A percentile compares a stretch with the other conserved stretches of the same genome.
These are phyloP conservation scores for Talaromyces atroroseus DNA, from an alignment of 2,329 filamentous ascomycete genomes.

Conservation along the genomic window DNA sequence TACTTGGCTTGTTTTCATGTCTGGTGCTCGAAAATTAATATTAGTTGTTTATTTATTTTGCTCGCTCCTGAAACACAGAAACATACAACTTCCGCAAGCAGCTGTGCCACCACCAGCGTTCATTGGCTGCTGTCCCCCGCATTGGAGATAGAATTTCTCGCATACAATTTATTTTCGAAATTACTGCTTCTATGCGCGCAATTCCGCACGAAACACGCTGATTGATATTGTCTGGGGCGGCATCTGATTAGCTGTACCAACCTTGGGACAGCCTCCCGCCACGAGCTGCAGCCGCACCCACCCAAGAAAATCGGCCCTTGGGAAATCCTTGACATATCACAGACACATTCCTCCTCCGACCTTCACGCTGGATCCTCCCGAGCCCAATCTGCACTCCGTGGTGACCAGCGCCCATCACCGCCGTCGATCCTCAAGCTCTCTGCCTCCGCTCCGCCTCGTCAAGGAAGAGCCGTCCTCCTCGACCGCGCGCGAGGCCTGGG, in stretches of 20 bases:
- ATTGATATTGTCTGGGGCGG: not conserved
- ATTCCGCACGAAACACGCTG: not conserved
- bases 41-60: not conserved
- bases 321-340: no score
- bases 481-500: slow-evolving; percentile 19
- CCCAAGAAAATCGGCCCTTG: not conserved
- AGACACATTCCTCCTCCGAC: not conserved
- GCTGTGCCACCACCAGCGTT: not conserved
- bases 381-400: slow-evolving; percentile 19
- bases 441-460: slow-evolving; percentile 38
- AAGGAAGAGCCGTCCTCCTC: slow-evolving; percentile 21
- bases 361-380: slow-evolving; percentile 39
- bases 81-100: slow-evolving; percentile 1
- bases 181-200: not conserved
- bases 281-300: slow-evolving; percentile 6
- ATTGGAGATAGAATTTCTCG: not conserved
- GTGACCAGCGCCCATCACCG: slow-evolving; percentile 26
- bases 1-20: not conserved
- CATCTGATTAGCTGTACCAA: not conserved
- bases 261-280: not conserved
- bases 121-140: not conserved
- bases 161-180: not conserved
- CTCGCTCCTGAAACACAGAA: not conserved
- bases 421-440: slow-evolving; percentile 42
- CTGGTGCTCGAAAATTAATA: no score